These are phyloP conservation scores for Camelina hispida DNA, from an alignment of 345 rosid genomes.

Conservation along the genomic window DNA sequence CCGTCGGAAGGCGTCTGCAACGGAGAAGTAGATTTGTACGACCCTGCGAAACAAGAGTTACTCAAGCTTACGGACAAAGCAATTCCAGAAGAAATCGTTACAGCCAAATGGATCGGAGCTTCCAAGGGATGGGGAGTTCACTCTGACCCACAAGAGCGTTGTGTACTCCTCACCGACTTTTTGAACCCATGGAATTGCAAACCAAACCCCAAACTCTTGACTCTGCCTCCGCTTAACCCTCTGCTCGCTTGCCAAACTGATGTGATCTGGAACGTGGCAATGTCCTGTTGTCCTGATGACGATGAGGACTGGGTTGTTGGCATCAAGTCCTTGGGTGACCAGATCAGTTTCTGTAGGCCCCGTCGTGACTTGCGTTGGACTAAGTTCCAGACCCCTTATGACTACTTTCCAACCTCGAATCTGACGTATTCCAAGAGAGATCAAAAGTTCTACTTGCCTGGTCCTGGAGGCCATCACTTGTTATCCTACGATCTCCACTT, in stretches of 20 bases:
- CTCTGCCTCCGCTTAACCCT: constrained; percentile 20
- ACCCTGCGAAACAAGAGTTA: constrained; percentile 4
- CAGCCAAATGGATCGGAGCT: constrained; percentile 16
- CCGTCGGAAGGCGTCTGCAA: neutral
- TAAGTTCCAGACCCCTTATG: constrained; percentile 12
- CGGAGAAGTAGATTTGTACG: constrained; percentile 16
- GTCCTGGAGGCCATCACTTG: constrained; percentile 28
- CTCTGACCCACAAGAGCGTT: neutral
- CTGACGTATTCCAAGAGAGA: constrained; percentile 18
- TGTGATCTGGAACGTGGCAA: constrained; percentile 26
- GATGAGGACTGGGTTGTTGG: constrained; percentile 19
- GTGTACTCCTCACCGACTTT: neutral
- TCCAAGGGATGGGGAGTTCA: constrained; percentile 8
- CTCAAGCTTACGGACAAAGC: constrained; percentile 1
- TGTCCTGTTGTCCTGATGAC: constrained; percentile 26
- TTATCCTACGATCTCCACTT: constrained; percentile 10
- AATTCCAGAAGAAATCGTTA: neutral
- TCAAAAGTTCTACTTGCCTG: constrained; percentile 21
- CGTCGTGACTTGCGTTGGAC: constrained; percentile 27
- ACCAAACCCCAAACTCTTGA: constrained; percentile 10
- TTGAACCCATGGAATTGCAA: constrained; percentile 5
- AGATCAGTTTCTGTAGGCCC: constrained; percentile 23
- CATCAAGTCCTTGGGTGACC: constrained; percentile 29
- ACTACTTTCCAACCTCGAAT: constrained; percentile 11
- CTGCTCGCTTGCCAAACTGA: constrained; percentile 24